Evolutionary conservation across 2,329 filamentous ascomycete genomes (phyloP), one percentile per base, ranked within the genome.

Genomic region (Sordariomycetes sp.): DNA sequence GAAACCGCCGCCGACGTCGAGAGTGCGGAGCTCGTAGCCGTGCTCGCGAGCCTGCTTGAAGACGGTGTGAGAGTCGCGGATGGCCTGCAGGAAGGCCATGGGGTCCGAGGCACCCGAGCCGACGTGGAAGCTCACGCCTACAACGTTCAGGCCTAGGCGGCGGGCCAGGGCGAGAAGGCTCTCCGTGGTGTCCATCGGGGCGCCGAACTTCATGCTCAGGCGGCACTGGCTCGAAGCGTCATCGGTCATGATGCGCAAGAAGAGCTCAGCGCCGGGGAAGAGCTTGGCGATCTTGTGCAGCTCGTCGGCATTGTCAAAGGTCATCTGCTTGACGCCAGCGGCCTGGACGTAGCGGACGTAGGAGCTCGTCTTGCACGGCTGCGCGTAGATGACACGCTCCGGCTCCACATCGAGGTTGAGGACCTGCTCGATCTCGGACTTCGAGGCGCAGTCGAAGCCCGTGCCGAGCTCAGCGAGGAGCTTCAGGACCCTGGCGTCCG

Each of bases 361-460:
- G 54, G 93, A 97, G 77, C 94, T 96, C 68, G 94, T 99, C 85
- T 99, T 99, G 88, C 94, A 97, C 59, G 94, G 94, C 77, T 99
- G 94, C 55, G 94, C 94, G 70, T 97, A 99, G 76, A 99, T 97
- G 79, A 99, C 95, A 72, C 93, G 91, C 64, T 86, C 83, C 14
- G 94, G 89, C 69, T 89, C 86, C 64, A 96, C 81, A 65, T 91
- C 92, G 71, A 92, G 82, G 68, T 81, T 79, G 58, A 97, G 80
- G 61, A 97, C 88, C 72, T 92, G 86, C 72, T 99, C 92, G 66
- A 99, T 97, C 77, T 99, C 94, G 64, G 87, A 81, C 82, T 97
- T 97, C 74, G 93, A 97, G 62, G 94, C 94, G 74, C 94, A 99
- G 75, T 99, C 94, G 72, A 99, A 99, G 67, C 94, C 94, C 63